Evolutionary conservation across 176 grass and related monocot species (phyloP).

Genomic region (Miscanthus lutarioriparius): DNA sequence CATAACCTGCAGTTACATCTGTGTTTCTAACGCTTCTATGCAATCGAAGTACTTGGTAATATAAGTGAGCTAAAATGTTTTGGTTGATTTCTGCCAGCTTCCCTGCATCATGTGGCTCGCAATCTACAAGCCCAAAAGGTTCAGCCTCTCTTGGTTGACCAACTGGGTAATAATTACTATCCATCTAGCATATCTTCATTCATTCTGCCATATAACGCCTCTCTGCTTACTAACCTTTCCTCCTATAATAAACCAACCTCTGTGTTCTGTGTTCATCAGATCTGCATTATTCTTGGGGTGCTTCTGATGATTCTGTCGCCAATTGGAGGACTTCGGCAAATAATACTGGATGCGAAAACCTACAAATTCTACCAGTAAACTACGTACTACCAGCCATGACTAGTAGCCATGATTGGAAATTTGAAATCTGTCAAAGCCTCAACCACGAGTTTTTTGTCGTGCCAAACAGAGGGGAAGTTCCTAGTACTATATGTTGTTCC

Average conservation of each 20-base stretch:
- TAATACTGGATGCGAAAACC: constrained; percentile 54
- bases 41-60: too few relatives aligned
- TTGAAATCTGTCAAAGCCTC: not conserved
- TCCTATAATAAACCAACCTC: not conserved
- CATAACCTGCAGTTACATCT: not conserved
- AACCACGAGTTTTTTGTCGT: not conserved
- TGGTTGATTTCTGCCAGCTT: constrained; percentile 48
- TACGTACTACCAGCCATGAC: not conserved
- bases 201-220: not conserved
- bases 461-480: not conserved
- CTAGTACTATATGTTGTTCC: not conserved
- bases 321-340: constrained; percentile 82
- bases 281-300: constrained; percentile 85
- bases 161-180: constrained; percentile 71
- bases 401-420: not conserved
- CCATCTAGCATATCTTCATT: not conserved
- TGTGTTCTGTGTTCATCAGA: constrained; percentile 41
- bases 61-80: not conserved
- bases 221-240: not conserved
- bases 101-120: constrained; percentile 89
- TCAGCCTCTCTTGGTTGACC: constrained; percentile 72
- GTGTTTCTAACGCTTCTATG: too few relatives aligned
- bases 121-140: constrained; percentile 83
- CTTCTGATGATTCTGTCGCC: constrained; percentile 72
- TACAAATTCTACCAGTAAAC: constrained; percentile 59